Evolutionary conservation across 768 basidiomycete species (phyloP), one percentile per base, ranked within the genome.

Genomic region (Pulveroboletus sp.): DNA sequence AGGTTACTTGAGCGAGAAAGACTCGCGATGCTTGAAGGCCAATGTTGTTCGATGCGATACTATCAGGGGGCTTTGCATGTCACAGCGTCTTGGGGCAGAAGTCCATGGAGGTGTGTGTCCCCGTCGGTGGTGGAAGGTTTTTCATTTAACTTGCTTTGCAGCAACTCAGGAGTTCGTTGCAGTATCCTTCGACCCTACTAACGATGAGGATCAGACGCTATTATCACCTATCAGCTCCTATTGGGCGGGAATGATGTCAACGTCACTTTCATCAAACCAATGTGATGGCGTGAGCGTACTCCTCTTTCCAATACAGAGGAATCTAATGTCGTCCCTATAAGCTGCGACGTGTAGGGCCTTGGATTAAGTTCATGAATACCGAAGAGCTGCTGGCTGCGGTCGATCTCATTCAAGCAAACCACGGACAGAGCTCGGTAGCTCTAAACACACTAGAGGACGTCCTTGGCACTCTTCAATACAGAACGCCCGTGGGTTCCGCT

Each of bases 361-460:
- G 87, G 87, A 68, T 85, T 36, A 72, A 69, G 34, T 85, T 77
- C 57, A 73, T 85, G 56, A 61, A 69, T 6, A 58, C 65, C 3
- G 55, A 67, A 3, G 73, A 74, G 14, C 60, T 82, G 3, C 65
- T 80, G 4, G 54, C 63, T 6, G 65, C 79, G 6, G 58, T 89
- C 11, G 76, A 80, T 54, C 49, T 65, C 7, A 53, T 77, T 42
- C 55, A 57, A 17, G 37, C 43, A 6, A 40, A 49, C 34, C 45
- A 48, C 4, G 53, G 55, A 19, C 35, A 24, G 36, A 19, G 49
- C 19, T 2, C 39, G 3, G n/a, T 40, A 10, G 47, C 56, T 16
- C 29, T 47, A 23, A 58, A 60, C 14, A 38, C 75, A 2, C 51
- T 78, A 26, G 65, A 72, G 9, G 60, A 60, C n/a, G 54, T 78